Conservation (phyloP, 192 early-diverging fungal genomes). For the Coemansia nantahalensis region DNA sequence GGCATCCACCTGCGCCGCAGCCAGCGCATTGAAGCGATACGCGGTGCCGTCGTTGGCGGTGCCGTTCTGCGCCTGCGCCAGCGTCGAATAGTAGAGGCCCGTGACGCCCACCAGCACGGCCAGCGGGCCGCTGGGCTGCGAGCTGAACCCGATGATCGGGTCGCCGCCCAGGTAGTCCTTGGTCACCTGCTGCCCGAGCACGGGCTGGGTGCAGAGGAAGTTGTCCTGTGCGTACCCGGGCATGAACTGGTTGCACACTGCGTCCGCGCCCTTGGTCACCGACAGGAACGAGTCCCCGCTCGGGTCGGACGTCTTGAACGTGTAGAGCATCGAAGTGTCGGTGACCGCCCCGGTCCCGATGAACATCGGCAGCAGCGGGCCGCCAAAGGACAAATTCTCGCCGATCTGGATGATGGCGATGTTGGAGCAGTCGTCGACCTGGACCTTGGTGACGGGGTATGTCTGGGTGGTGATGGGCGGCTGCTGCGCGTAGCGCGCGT, state of each 20-base stretch:
- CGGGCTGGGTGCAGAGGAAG: conserved; percentile 38
- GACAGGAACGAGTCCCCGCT: conserved; percentile 18
- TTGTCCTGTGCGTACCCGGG: conserved; percentile 13
- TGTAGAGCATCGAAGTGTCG: conserved; percentile 7
- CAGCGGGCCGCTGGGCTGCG: conserved; percentile 11
- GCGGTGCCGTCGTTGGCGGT: conserved; percentile 29
- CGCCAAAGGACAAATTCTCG: conserved; percentile 13
- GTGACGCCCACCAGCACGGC: conserved; percentile 40
- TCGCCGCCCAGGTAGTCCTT: conserved; percentile 42
- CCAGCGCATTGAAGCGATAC: conserved; percentile 36
- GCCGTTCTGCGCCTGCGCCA: conserved; percentile 16
- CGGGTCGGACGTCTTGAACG: conserved; percentile 26
- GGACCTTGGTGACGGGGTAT: conserved; percentile 13
- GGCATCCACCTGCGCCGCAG: conserved; percentile 13
- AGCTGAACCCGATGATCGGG: conserved; percentile 38
- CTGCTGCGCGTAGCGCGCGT: conserved; percentile 23
- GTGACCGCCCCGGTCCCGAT: conserved; percentile 15
- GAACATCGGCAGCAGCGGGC: conserved; percentile 17
- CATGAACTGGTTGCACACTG: conserved; percentile 14
- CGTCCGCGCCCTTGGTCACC: conserved; percentile 16
- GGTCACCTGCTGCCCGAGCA: conserved; percentile 27
- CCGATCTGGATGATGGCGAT: conserved; percentile 34
- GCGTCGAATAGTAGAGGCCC: conserved; percentile 36
- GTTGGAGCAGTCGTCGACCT: conserved; percentile 33
- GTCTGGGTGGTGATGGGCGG: conserved; percentile 1